Evolutionary conservation across 2,329 filamentous ascomycete species (phyloP).

Genomic region (Colletotrichum sp.): DNA sequence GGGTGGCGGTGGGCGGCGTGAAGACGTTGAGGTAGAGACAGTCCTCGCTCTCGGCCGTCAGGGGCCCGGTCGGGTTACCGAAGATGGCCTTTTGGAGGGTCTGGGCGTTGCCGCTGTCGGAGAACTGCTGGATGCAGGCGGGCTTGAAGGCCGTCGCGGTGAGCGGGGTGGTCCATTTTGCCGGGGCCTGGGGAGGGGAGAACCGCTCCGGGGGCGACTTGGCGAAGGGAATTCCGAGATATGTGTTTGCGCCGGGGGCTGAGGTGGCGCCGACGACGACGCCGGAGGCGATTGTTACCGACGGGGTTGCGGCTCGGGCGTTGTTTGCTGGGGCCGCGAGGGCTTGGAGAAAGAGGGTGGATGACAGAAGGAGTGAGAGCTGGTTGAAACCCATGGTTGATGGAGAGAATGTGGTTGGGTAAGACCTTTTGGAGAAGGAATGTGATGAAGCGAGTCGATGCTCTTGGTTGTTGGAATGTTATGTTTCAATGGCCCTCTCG

Average conservation of each 20-base stretch:
- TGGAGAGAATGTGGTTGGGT: neutral
- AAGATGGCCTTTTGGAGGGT: neutral
- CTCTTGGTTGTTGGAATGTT: neutral
- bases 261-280: conserved; percentile 2
- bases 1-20: conserved; percentile 22
- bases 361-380: neutral
- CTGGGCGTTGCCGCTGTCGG: neutral
- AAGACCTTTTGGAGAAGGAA: neutral
- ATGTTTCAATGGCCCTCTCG: neutral
- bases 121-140: conserved; percentile 14
- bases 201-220: conserved; percentile 16
- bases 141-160: neutral
- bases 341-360: neutral
- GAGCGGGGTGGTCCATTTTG: neutral
- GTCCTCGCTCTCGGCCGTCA: conserved; percentile 32
- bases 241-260: conserved; percentile 2
- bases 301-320: neutral
- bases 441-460: neutral
- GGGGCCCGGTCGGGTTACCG: conserved; percentile 5
- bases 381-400: neutral
- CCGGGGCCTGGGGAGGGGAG: conserved; percentile 2
- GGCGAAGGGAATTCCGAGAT: conserved; percentile 8
- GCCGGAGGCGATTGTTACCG: conserved; percentile 1
- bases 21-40: conserved; percentile 39
- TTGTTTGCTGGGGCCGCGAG: neutral